Conservation (phyloP, 129 eudicot species). For the Flaveria sonorensis region DNA sequence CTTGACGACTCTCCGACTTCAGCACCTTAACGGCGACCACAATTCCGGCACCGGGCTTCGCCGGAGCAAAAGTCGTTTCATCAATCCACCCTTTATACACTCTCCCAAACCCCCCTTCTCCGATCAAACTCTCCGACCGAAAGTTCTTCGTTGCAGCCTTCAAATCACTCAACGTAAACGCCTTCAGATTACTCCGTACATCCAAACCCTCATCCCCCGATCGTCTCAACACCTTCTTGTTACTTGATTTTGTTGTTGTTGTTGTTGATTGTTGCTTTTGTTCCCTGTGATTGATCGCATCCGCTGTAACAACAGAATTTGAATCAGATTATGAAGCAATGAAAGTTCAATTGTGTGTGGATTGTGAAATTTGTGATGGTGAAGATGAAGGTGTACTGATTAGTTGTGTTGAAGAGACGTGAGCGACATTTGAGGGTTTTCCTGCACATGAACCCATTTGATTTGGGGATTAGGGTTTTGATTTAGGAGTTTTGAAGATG, state of each 20-base stretch:
- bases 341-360: no score
- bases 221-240: constrained; percentile 32
- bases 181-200: constrained; percentile 45
- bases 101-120: constrained; percentile 68
- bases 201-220: constrained; percentile 23
- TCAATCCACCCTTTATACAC: constrained; percentile 75
- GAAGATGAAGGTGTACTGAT: constrained; percentile 43
- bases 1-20: constrained; percentile 60
- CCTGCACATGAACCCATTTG: constrained; percentile 70
- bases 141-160: constrained; percentile 60
- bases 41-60: constrained; percentile 58
- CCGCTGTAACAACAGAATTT: constrained; percentile 38
- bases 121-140: constrained; percentile 58
- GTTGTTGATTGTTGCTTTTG: constrained; percentile 26
- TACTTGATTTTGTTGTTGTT: constrained; percentile 23
- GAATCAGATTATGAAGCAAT: background rate
- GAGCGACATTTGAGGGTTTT: constrained; percentile 66
- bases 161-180: constrained; percentile 58
- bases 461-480: constrained; percentile 16
- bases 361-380: no score
- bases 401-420: constrained; percentile 70
- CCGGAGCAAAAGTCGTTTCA: constrained; percentile 49
- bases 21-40: constrained; percentile 64
- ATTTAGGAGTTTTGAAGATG: background rate
- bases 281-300: constrained; percentile 8